These are phyloP conservation scores for Lachancea quebecensis DNA, from an alignment of 805 yeast species.

Conservation along the genomic window DNA sequence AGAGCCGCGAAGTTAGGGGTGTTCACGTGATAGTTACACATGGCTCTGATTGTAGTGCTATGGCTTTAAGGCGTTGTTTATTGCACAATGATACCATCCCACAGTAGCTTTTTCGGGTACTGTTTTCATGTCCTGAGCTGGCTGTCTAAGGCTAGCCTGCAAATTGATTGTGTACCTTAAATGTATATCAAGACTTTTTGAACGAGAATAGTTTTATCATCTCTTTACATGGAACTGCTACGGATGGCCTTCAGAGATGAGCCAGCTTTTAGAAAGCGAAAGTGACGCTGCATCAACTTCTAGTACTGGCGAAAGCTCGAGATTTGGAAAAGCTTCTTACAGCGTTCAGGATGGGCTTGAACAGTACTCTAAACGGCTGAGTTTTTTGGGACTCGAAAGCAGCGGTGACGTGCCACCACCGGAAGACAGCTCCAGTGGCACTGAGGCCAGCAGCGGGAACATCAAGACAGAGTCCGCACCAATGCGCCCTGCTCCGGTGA, in stretches of 20 bases:
- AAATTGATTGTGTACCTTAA: too few species aligned
- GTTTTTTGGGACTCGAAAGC: conserved; percentile 22
- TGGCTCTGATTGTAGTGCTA: too few species aligned
- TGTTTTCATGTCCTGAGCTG: too few species aligned
- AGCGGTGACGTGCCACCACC: conserved; percentile 6
- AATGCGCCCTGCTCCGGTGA: conserved; percentile 1
- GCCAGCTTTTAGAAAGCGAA: conserved; percentile 28
- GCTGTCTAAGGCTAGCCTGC: too few species aligned
- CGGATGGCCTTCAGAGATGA: conserved; percentile 13
- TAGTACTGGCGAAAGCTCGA: conserved; percentile 5
- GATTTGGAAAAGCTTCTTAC: neutral
- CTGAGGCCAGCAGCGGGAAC: neutral
- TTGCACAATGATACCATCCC: too few species aligned
- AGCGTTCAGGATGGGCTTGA: conserved; percentile 21
- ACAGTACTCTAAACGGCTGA: conserved; percentile 21
- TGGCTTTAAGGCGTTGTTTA: too few species aligned
- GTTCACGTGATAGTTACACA: too few species aligned
- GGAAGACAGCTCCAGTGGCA: neutral
- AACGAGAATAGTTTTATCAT: too few species aligned
- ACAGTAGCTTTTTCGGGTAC: too few species aligned
- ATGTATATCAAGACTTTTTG: too few species aligned
- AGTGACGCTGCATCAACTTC: conserved; percentile 16
- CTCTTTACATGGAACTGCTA: too few species aligned
- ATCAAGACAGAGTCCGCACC: neutral
- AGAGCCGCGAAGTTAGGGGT: too few species aligned